Evolutionary conservation across 495 filamentous ascomycete species (phyloP), one percentile per base, ranked within the genome.

Genomic region (Xylaria curta): DNA sequence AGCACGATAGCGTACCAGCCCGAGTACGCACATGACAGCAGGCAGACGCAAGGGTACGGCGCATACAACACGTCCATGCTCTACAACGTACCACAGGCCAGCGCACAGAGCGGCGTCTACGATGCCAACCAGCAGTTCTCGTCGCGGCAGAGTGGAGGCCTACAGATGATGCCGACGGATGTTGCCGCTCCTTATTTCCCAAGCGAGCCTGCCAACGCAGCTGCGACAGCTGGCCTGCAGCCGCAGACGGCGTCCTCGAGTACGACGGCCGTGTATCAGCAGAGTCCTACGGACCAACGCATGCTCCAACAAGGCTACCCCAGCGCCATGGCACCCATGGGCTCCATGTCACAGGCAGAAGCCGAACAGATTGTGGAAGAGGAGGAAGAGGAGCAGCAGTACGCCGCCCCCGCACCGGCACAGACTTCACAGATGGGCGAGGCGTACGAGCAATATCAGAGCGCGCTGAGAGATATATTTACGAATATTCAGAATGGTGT

Each of bases 111-210:
- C 77, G 85, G 87, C 71, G 88, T 91, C 72, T 97, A 97, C 84
- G 92, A 94, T 81, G 84, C 90, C 74, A 89, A 90, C 81, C 88
- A 92, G 83, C 92, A 91, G 81, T 97, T 94, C 83, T 85, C 88
- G 73, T 85, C 90, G 78, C 92, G 93, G 85, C 93, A 92, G 75
- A 88, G 90, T 85, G 90, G 93, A 89, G 89, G 89, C 54, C 87
- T 97, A 76, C 93, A 96, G 75, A 90, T 93, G 78, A 86, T 96
- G 78, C 85, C 91, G 70, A 88, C 89, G 68, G 87, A 87, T 78
- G 86, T 87, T 73, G 79, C 86, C 72, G 79, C 90, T 86, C 92
- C 91, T 80, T 98, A 97, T 84, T 97, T 95, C 78, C 83, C 88
- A 70, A 86, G 86, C 78, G 92, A 94, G 76, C 85, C 90, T 79